Evolutionary conservation across 768 basidiomycete genomes (phyloP).

Genomic region (Neoboletus brunneissimus): DNA sequence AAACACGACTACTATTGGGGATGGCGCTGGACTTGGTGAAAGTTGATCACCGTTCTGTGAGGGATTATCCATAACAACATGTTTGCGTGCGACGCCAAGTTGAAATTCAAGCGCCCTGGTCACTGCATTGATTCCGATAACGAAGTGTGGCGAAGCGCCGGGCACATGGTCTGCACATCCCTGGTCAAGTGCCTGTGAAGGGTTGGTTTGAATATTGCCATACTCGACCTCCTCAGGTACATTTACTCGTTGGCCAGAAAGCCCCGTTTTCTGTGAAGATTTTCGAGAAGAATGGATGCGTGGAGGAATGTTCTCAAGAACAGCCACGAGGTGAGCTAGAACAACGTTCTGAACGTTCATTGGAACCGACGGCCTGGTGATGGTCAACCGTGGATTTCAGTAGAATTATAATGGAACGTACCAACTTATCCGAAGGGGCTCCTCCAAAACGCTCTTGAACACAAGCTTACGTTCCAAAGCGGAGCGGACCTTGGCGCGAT

Average conservation of each 20-base stretch:
- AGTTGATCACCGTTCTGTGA: not conserved
- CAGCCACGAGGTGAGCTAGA: constrained; percentile 48
- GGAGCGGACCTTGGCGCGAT: constrained; percentile 52
- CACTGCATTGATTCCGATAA: constrained; percentile 77
- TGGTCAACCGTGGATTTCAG: not conserved
- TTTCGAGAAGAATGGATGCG: constrained; percentile 27
- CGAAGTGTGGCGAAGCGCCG: constrained; percentile 37
- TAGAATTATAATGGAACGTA: constrained; percentile 29
- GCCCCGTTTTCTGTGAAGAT: not conserved
- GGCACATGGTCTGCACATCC: not conserved
- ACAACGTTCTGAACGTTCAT: constrained; percentile 59
- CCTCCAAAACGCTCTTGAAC: constrained; percentile 70
- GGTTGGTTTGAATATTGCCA: not conserved
- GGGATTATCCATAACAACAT: constrained; percentile 1
- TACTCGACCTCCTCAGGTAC: constrained; percentile 6
- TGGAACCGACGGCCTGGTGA: constrained; percentile 59
- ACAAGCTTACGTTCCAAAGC: constrained; percentile 55
- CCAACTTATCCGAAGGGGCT: constrained; percentile 71
- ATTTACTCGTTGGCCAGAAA: constrained; percentile 7
- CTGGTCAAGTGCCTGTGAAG: not conserved
- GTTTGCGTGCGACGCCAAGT: constrained; percentile 33
- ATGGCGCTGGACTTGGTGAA: not conserved
- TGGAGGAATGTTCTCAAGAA: constrained; percentile 49
- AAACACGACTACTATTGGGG: constrained; percentile 46
- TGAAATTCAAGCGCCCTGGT: constrained; percentile 70